These are phyloP conservation scores for Clarireedia sp. DNA, from an alignment of 2,329 filamentous ascomycete genomes.

Conservation along the genomic window DNA sequence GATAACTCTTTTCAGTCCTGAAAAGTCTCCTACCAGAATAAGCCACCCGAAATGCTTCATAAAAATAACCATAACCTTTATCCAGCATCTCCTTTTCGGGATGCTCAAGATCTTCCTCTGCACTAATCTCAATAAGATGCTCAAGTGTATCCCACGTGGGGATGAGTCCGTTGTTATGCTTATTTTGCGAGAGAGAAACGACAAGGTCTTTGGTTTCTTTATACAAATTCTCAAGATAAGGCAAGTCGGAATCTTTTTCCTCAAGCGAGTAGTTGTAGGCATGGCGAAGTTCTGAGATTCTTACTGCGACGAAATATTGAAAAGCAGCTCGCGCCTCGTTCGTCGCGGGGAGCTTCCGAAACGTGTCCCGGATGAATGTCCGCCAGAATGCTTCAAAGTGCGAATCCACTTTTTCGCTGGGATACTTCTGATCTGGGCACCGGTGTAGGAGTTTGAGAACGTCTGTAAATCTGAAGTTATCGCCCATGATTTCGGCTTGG, in stretches of 20 bases:
- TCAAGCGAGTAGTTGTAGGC: not conserved
- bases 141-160: not conserved
- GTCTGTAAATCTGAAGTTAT: not conserved
- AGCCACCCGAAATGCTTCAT: conserved; percentile 6
- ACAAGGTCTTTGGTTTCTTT: not conserved
- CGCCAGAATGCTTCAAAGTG: conserved; percentile 13
- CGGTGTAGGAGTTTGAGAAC: not conserved
- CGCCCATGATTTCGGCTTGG: conserved; percentile 5
- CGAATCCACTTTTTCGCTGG: not conserved
- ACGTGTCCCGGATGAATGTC: conserved; percentile 12
- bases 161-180: not conserved
- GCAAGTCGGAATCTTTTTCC: not conserved
- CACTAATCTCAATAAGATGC: not conserved
- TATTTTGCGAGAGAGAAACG: not conserved
- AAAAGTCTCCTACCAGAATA: conserved; percentile 12
- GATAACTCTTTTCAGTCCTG: not conserved
- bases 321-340: not conserved
- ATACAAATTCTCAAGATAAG: not conserved
- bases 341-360: conserved; percentile 1
- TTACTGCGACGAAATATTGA: conserved; percentile 3
- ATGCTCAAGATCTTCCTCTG: not conserved
- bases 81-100: not conserved
- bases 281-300: not conserved
- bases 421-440: not conserved
- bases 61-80: conserved; percentile 3